Conservation (phyloP, 2,329 filamentous ascomycete genomes). For the Rhinocladiella mackenziei region DNA sequence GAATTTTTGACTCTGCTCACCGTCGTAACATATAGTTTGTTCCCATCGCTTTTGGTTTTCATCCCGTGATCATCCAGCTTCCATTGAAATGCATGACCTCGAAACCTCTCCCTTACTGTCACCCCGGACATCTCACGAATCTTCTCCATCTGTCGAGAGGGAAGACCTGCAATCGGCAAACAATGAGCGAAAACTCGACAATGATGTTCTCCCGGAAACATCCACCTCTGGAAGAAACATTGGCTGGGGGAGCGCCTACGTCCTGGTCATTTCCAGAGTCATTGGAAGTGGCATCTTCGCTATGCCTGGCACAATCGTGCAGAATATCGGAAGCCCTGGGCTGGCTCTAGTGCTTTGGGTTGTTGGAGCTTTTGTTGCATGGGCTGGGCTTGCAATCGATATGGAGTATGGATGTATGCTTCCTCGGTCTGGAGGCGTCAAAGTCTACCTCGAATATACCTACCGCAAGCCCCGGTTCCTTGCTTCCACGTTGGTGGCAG, state of each 20-base stretch:
- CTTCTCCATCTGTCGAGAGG: not conserved
- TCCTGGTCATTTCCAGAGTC: constrained; percentile 64
- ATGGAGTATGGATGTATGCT: constrained; percentile 69
- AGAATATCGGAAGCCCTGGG: constrained; percentile 63
- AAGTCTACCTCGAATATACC: constrained; percentile 68
- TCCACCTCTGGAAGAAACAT: constrained; percentile 57
- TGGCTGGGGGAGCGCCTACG: constrained; percentile 61
- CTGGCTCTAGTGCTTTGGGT: constrained; percentile 62
- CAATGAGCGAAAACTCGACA: constrained; percentile 58
- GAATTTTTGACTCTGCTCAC: no score
- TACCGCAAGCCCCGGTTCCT: constrained; percentile 62
- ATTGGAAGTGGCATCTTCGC: constrained; percentile 70
- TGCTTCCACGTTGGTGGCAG: constrained; percentile 60
- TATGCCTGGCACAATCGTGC: constrained; percentile 64
- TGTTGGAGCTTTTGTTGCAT: constrained; percentile 58
- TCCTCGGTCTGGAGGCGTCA: constrained; percentile 63
- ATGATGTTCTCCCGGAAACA: constrained; percentile 58
- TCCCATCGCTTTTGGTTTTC: not conserved
- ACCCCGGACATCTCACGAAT: constrained; percentile 7
- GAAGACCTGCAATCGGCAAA: constrained; percentile 1
- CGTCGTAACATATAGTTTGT: not conserved
- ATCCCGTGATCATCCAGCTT: not conserved
- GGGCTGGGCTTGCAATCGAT: constrained; percentile 57
- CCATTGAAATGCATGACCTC: constrained; percentile 15
- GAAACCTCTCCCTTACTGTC: constrained; percentile 23